Conservation (phyloP, 768 basidiomycete species). For the Lactarius trivialis region DNA sequence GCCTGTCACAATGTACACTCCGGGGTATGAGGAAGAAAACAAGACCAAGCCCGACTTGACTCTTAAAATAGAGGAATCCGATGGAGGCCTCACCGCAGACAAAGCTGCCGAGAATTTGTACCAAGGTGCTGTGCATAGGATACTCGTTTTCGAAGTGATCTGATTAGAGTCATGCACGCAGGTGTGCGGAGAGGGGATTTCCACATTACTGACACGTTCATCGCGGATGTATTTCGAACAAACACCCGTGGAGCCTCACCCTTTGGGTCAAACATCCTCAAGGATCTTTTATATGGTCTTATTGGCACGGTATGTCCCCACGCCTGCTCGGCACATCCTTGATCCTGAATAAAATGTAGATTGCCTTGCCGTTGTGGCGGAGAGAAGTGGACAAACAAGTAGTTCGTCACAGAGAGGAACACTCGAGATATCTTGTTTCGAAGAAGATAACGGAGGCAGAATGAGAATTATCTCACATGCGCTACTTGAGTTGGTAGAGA, state of each 20-base stretch:
- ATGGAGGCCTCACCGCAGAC: conserved; percentile 58
- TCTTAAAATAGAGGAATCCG: conserved; percentile 68
- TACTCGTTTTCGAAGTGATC: background rate
- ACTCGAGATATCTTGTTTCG: conserved; percentile 31
- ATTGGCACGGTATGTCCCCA: conserved; percentile 37
- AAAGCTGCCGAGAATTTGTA: conserved; percentile 53
- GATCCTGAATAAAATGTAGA: conserved; percentile 24
- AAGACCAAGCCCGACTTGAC: conserved; percentile 70
- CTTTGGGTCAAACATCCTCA: conserved; percentile 39
- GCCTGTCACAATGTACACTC: conserved; percentile 73
- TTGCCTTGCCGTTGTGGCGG: conserved; percentile 38
- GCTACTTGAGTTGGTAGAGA: background rate
- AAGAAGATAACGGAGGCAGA: conserved; percentile 12
- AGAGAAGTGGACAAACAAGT: conserved; percentile 33
- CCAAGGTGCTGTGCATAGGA: conserved; percentile 38
- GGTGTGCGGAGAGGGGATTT: conserved; percentile 64
- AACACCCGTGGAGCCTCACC: conserved; percentile 61
- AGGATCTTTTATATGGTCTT: conserved; percentile 43
- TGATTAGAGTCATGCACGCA: conserved; percentile 24
- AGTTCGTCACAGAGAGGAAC: conserved; percentile 31
- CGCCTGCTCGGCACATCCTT: background rate
- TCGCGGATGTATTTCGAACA: conserved; percentile 60
- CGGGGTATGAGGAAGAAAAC: conserved; percentile 73
- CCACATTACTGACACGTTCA: conserved; percentile 70
- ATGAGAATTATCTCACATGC: background rate